A percentile compares a stretch with the other conserved stretches of the same genome.
Conservation (phyloP, 306 rosid genomes). For the Hylodesmum podocarpum region DNA sequence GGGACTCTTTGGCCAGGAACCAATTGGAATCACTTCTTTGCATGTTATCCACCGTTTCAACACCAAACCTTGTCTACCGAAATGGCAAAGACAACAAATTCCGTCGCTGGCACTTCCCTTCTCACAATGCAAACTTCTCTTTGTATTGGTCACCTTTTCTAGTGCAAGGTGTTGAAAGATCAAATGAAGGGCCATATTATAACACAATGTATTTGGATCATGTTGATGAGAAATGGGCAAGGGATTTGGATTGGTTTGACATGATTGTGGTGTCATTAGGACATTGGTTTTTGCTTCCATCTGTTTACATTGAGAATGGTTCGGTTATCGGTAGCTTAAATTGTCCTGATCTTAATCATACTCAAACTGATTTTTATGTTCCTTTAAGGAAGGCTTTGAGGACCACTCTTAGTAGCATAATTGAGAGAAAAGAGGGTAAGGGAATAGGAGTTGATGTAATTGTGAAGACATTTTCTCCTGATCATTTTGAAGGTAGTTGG, state of each 20-base stretch:
- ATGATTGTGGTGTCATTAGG: conserved; percentile 62
- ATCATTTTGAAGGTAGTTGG: no score
- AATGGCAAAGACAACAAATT: no score
- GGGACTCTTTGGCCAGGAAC: conserved; percentile 81
- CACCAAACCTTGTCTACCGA: conserved; percentile 47
- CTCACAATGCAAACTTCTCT: conserved; percentile 56
- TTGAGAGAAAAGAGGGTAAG: no score
- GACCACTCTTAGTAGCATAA: conserved; percentile 23
- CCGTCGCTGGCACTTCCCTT: conserved; percentile 50
- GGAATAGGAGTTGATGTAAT: no score
- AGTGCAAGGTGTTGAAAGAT: conserved; percentile 57
- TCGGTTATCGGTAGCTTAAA: conserved; percentile 52
- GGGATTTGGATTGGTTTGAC: conserved; percentile 46
- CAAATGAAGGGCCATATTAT: conserved; percentile 34
- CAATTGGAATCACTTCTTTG: conserved; percentile 80
- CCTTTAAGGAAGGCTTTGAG: conserved; percentile 39
- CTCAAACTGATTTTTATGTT: conserved; percentile 56
- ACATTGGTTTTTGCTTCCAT: conserved; percentile 71
- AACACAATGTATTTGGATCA: conserved; percentile 58
- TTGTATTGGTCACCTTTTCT: conserved; percentile 82
- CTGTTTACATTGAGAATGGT: conserved; percentile 58
- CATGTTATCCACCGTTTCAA: conserved; percentile 50
- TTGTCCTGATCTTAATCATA: conserved; percentile 55
- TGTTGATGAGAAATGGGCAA: conserved; percentile 62
- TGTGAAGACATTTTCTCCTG: no score